Base-by-base conservation (phyloP, 805 yeast species). In the Kodamaea nitidulidarum region DNA sequence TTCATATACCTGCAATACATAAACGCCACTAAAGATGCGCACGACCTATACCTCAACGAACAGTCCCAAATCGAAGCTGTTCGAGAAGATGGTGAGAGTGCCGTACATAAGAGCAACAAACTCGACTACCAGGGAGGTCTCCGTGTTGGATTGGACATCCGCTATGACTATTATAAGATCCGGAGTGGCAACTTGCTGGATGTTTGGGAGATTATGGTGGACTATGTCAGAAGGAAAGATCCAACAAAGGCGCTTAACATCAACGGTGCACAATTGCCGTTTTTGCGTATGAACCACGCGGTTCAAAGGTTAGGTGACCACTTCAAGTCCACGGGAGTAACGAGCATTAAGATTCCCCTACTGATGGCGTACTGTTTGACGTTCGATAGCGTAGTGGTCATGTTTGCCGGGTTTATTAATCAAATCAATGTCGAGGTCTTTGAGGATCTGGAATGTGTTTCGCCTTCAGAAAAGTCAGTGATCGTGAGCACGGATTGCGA, bases 151-250 rank as follows among this genome's bases (percentile, higher is more conserved):
- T 61, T 85, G 40, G 76, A 78, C 33, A 73, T 88, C 16, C 71
- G 86, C 31, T 69, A 68, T 42, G 68, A 74, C 17, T 80, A 76
- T 25, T 84, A 81, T 55, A 75, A 74, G 46, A 54, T 83, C 15
- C 68, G 95, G 49, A 82, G 84, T 55, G 96, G 96, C 3, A 80
- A 77, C 48, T 55, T 87, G 42, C 72, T 75, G 45, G 96, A 87
- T 62, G 55, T 86, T 3, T 86, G 93, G 90, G 75, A 70, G 39
- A 61, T 80, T 10, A 37, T 60, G 38, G 39, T 46, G 32, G 26
- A 29, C 18, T 53, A 64, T 57, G 54, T 56, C 25, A 52, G 56
- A 9, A 32, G 15, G 32, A 11, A 14, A 47, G 55, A 24, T 46
- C 41, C 29, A 42, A 39, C 24, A 38, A 46, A 59, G 7, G 44